Base-by-base conservation (phyloP, 257 asterid species). In the Cynanchum wilfordii region DNA sequence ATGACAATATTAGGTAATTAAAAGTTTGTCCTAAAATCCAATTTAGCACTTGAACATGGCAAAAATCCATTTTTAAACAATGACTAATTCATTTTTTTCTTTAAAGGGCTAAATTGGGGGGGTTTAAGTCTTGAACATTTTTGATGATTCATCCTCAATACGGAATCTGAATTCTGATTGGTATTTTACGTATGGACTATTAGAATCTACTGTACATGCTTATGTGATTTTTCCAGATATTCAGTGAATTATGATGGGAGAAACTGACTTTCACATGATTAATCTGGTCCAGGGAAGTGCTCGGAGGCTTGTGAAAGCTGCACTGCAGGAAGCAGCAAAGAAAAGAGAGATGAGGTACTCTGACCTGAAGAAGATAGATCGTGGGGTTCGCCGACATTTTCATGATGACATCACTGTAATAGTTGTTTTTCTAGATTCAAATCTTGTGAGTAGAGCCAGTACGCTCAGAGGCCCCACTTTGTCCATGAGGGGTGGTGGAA, bases 311-410 rank as follows among this genome's bases (percentile, higher is more conserved):
- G 84, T 82, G n/a, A 85, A 82, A 75, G 66, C 84, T 65, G 86
- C 89, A 74, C 66, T 83, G 74, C 87, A 73, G 36, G 87, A 85
- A 82, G 89, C 89, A 10, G 89, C 89, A 29, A 85, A 85, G 84
- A 85, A 85, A 56, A 79, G 89, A 74, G 89, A 82, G 80, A 85
- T 85, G 89, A 80, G 85, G 76, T 82, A 80, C 74, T 82, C 87
- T 63, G 89, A 85, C 66, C 64, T 85, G 73, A 85, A 80, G 81
- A 82, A 80, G 72, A 82, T 85, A 16, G 89, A 82, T 24, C 83
- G 87, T 27, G 89, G 89, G 6, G 84, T 82, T 55, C 73, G 89
- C 13, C 68, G 86, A 54, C 87, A 82, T 80, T 85, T 82, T 67
- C 89, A 85, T 49, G 87, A 82, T 51, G 87, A 85, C 77, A 82